Conservation (phyloP, 768 basidiomycete species). For the Lactarius quietus region DNA sequence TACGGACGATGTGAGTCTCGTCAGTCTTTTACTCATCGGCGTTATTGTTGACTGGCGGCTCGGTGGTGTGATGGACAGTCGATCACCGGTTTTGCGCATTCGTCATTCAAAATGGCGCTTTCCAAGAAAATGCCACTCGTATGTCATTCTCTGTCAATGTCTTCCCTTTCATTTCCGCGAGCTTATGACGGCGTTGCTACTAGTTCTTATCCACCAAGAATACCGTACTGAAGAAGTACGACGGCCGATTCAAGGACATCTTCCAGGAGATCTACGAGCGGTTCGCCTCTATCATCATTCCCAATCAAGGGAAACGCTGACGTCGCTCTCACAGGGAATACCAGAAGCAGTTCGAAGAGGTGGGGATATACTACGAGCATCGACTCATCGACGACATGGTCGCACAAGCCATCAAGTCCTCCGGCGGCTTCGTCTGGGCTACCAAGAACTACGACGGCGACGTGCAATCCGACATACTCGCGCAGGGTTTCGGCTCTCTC, state of each 20-base stretch:
- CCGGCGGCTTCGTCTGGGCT: constrained; percentile 77
- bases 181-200: background rate
- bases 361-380: constrained; percentile 89
- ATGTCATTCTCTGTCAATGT: constrained; percentile 2
- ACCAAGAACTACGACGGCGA: constrained; percentile 58
- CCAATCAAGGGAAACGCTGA: background rate
- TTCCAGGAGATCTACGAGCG: constrained; percentile 94
- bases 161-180: background rate
- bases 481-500: constrained; percentile 93
- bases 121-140: constrained; percentile 74
- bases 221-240: constrained; percentile 96
- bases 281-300: constrained; percentile 37
- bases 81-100: constrained; percentile 93
- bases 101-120: constrained; percentile 96
- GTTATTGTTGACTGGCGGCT: background rate
- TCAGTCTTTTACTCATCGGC: background rate
- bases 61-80: constrained; percentile 47
- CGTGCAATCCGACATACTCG: constrained; percentile 89
- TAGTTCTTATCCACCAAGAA: constrained; percentile 99
- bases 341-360: constrained; percentile 62
- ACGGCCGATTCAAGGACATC: constrained; percentile 98
- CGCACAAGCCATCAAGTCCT: constrained; percentile 94
- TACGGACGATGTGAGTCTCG: constrained; percentile 73
- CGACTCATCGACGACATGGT: constrained; percentile 98
- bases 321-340: constrained; percentile 48